phyloP scores from a whole-genome alignment of 495 filamentous ascomycete species.

The Penicillium cataractarum region DNA sequence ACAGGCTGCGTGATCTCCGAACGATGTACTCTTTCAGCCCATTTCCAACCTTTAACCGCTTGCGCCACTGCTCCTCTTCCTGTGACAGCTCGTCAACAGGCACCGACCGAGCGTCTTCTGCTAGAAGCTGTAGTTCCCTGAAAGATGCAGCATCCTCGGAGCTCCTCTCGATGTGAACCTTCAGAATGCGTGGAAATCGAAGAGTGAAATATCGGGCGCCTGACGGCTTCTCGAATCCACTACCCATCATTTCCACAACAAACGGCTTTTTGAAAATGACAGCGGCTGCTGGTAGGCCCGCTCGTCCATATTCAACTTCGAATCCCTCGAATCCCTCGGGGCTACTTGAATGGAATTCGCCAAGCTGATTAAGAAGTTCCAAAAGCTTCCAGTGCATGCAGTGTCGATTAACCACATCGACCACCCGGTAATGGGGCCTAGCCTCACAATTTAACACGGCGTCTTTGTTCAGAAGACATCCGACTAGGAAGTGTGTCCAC shows the following conservation, averaged over 20 bases:
- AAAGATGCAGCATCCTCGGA: conserved; percentile 60
- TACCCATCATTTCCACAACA: conserved; percentile 65
- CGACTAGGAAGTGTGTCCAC: conserved; percentile 82
- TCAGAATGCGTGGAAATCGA: conserved; percentile 65
- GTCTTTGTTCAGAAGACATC: conserved; percentile 73
- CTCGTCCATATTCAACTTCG: conserved; percentile 36
- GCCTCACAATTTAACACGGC: conserved; percentile 55
- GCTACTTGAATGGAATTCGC: conserved; percentile 42
- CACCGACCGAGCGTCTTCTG: conserved; percentile 48
- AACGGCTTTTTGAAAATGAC: conserved; percentile 63
- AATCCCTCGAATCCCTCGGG: conserved; percentile 34
- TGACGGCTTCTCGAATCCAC: conserved; percentile 64
- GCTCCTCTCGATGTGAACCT: conserved; percentile 61
- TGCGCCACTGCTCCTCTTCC: conserved; percentile 57
- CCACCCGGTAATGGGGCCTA: conserved; percentile 64
- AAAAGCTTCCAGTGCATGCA: conserved; percentile 55
- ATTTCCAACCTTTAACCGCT: conserved; percentile 54
- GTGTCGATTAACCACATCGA: conserved; percentile 57
- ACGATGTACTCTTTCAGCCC: conserved; percentile 32
- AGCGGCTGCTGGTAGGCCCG: conserved; percentile 37
- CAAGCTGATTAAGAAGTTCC: conserved; percentile 54
- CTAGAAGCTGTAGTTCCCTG: conserved; percentile 58
- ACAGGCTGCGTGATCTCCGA: conserved; percentile 30
- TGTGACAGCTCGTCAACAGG: conserved; percentile 47
- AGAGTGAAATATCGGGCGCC: conserved; percentile 61